A percentile compares a stretch with the other conserved stretches of the same genome.
phyloP scores from a whole-genome alignment of 805 yeast genomes.

The Ogataea ramenticola region DNA sequence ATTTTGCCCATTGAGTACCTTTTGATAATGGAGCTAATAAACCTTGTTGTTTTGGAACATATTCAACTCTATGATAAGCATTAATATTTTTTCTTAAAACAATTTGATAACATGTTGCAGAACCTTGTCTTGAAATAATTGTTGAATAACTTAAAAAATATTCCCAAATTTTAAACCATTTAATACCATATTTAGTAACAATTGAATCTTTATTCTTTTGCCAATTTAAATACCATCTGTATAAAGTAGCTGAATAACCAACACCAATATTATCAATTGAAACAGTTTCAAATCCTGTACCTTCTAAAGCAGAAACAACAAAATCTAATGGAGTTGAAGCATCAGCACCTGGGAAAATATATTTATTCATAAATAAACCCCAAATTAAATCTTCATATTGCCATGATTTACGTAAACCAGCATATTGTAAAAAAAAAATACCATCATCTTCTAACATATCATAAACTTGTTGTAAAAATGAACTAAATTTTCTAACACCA shows the following conservation, averaged over 20 bases:
- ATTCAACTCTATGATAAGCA: constrained; percentile 75
- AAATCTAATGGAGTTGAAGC: constrained; percentile 91
- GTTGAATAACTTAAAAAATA: constrained; percentile 78
- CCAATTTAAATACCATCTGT: constrained; percentile 97
- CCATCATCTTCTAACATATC: constrained; percentile 92
- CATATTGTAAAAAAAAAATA: constrained; percentile 76
- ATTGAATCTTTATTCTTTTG: constrained; percentile 71
- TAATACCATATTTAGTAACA: constrained; percentile 72
- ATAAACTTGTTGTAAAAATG: constrained; percentile 73
- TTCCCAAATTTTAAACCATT: constrained; percentile 94
- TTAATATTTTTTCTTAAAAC: constrained; percentile 85
- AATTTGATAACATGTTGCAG: constrained; percentile 88
- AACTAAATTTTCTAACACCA: constrained; percentile 75
- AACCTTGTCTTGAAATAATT: constrained; percentile 86
- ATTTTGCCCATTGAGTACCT: constrained; percentile 53
- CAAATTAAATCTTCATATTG: constrained; percentile 90
- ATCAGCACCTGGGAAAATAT: constrained; percentile 95
- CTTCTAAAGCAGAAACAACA: constrained; percentile 69
- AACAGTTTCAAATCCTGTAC: constrained; percentile 79
- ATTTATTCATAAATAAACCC: constrained; percentile 96
- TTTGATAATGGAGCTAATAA: constrained; percentile 49
- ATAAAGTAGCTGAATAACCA: constrained; percentile 83
- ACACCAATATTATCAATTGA: constrained; percentile 86
- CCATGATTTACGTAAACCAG: constrained; percentile 89
- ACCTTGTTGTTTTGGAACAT: constrained; percentile 73